Conservation (phyloP, 225 moss, liverwort and hornwort species). For the Thuidium tamariscinum region DNA sequence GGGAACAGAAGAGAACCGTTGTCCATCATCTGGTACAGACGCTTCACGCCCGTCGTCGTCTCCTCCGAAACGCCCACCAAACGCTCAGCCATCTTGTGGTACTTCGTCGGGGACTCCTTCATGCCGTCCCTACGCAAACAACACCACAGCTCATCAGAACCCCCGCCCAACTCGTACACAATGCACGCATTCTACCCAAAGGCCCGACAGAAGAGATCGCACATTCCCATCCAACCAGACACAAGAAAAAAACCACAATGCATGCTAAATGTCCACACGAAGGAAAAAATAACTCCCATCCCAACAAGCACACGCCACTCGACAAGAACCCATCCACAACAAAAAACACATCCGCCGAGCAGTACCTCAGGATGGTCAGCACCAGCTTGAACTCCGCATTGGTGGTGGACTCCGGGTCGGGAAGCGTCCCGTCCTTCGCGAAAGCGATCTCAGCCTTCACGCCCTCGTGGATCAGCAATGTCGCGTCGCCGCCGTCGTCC, state of each 20-base stretch:
- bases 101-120: constrained; percentile 75
- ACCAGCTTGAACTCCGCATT: constrained; percentile 94
- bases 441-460: constrained; percentile 88
- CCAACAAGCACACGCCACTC: not conserved
- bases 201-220: too few relatives aligned
- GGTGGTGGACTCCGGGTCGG: constrained; percentile 63
- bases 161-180: too few relatives aligned
- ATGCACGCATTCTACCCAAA: too few relatives aligned
- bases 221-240: too few relatives aligned
- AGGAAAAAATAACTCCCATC: too few relatives aligned
- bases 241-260: not conserved
- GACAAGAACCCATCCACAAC: not conserved
- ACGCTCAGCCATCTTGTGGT: constrained; percentile 82
- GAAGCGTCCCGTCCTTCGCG: constrained; percentile 66
- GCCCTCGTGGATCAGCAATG: constrained; percentile 91
- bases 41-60: constrained; percentile 93
- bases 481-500: constrained; percentile 92
- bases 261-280: too few relatives aligned
- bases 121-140: constrained; percentile 32
- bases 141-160: too few relatives aligned
- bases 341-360: not conserved
- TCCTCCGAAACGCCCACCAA: constrained; percentile 93
- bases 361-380: constrained; percentile 39
- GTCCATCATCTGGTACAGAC: constrained; percentile 83
- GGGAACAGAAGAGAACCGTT: constrained; percentile 71